Conservation (phyloP, 2,329 filamentous ascomycete genomes). For the Colletotrichum graminicola region DNA sequence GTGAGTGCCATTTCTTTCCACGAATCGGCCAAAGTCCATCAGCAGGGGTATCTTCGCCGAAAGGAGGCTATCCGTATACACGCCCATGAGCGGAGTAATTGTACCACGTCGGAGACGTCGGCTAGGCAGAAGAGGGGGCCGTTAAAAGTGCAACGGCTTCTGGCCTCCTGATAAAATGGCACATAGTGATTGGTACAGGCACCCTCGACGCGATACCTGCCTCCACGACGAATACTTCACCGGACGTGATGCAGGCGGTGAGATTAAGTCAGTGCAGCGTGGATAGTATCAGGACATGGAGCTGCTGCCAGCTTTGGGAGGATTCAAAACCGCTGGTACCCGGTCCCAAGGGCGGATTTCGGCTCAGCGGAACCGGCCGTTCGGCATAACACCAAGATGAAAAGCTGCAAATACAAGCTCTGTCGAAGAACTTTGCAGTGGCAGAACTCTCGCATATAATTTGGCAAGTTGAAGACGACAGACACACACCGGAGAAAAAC, state of each 20-base stretch:
- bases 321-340: not conserved
- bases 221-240: not conserved
- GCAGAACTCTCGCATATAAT: not conserved
- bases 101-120: not conserved
- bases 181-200: not conserved
- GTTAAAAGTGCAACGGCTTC: not conserved
- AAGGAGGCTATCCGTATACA: not conserved
- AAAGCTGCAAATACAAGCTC: not conserved
- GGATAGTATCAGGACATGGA: not conserved
- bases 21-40: constrained; percentile 8
- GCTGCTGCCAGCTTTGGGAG: not conserved
- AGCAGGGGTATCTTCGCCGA: not conserved
- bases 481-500: not conserved
- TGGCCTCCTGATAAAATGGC: not conserved
- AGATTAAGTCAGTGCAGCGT: no score
- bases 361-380: not conserved
- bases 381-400: not conserved
- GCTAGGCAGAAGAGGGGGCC: not conserved
- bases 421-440: not conserved
- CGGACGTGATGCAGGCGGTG: no score
- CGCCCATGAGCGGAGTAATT: not conserved
- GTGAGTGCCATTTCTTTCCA: constrained; percentile 19
- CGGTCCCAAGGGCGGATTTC: not conserved
- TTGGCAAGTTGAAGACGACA: not conserved
- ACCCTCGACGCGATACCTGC: not conserved